Evolutionary conservation across 164 flowering plant species (phyloP).

Genomic region (Cinnamomum micranthum): DNA sequence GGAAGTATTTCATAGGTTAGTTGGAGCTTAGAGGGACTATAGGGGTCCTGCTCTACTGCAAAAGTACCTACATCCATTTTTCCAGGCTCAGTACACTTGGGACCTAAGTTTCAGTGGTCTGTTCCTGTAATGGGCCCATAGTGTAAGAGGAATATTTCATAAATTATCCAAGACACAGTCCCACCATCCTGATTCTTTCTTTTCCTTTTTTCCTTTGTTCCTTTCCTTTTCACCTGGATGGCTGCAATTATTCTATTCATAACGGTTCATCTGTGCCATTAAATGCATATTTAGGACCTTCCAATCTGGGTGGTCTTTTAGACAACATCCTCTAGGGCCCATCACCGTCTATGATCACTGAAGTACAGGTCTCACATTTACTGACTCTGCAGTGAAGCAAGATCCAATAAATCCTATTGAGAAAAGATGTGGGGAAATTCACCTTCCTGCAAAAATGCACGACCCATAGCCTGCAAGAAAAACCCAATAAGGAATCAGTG

Average conservation of each 20-base stretch:
- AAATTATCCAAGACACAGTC: not conserved
- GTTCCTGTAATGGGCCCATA: not conserved
- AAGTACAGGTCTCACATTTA: not conserved
- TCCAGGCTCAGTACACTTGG: not conserved
- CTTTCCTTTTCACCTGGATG: not conserved
- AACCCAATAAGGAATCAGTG: conserved; percentile 4
- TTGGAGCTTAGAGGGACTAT: not conserved
- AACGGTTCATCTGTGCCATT: not conserved
- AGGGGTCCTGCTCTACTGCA: not conserved
- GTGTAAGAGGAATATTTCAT: not conserved
- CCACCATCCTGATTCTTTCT: not conserved
- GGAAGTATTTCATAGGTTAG: not conserved
- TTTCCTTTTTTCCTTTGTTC: not conserved
- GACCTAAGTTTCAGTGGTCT: too few species aligned
- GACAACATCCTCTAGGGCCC: not conserved
- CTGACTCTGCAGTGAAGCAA: not conserved
- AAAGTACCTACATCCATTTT: not conserved
- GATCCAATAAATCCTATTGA: not conserved
- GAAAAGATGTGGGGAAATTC: not conserved
- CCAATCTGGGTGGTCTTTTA: not conserved
- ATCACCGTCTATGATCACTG: not conserved
- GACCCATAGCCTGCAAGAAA: conserved; percentile 57
- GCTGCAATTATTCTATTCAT: too few species aligned
- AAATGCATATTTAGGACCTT: not conserved
- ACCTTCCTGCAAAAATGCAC: conserved; percentile 66